A percentile compares a stretch with the other conserved stretches of the same genome.
These are phyloP conservation scores for Penicillium italicum DNA, from an alignment of 2,329 filamentous ascomycete species.

Conservation along the genomic window DNA sequence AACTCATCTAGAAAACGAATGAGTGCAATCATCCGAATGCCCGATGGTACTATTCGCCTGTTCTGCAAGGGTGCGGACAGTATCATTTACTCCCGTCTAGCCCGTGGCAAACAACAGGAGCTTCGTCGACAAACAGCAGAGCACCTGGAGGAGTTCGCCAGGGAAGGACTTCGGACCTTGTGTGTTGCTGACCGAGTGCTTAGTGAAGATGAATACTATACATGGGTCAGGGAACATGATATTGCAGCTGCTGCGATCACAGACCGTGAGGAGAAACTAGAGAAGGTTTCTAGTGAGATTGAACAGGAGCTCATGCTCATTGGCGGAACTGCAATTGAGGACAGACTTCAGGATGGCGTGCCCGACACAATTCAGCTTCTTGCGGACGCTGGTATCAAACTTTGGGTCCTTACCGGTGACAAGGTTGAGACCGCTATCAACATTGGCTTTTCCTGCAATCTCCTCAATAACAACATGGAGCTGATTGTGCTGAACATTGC, in stretches of 20 bases:
- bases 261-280: constrained; percentile 87
- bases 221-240: constrained; percentile 85
- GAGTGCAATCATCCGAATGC: constrained; percentile 96
- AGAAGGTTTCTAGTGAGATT: constrained; percentile 82
- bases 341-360: constrained; percentile 92
- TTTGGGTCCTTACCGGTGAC: constrained; percentile 97
- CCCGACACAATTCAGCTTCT: constrained; percentile 92
- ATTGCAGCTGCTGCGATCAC: constrained; percentile 77
- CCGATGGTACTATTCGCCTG: constrained; percentile 79
- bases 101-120: constrained; percentile 78
- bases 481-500: constrained; percentile 83
- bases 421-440: constrained; percentile 99
- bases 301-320: constrained; percentile 84
- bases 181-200: constrained; percentile 86
- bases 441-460: constrained; percentile 97
- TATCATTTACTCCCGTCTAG: constrained; percentile 90
- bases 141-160: constrained; percentile 93
- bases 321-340: constrained; percentile 94
- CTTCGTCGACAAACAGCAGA: constrained; percentile 81
- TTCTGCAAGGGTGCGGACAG: constrained; percentile 98
- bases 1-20: constrained; percentile 96
- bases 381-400: constrained; percentile 90
- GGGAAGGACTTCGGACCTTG: constrained; percentile 89
- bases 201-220: constrained; percentile 74
- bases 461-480: constrained; percentile 97